phyloP scores from a whole-genome alignment of 1,284 basidiomycete genomes.

The Trametes polyzona region DNA sequence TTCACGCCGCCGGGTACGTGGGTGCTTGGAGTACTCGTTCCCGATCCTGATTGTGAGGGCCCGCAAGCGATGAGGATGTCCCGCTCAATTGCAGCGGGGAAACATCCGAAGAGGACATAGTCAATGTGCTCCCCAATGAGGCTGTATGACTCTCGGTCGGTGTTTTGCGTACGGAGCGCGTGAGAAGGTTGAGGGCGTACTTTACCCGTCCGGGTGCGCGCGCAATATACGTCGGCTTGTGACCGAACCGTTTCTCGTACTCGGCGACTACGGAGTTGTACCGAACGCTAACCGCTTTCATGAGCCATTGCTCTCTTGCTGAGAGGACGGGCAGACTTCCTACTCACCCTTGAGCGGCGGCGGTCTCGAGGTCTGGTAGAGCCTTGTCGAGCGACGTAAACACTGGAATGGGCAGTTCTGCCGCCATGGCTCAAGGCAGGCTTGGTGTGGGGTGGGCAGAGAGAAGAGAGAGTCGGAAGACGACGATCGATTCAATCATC shows the following conservation, averaged over 20 bases:
- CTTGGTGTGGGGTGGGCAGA: background rate
- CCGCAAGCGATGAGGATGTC: conserved; percentile 86
- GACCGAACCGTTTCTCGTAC: conserved; percentile 70
- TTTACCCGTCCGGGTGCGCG: conserved; percentile 88
- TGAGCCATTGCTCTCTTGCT: background rate
- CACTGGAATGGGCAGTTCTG: conserved; percentile 64
- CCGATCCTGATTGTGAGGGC: conserved; percentile 41
- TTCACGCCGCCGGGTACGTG: conserved; percentile 46
- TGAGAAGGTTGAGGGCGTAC: conserved; percentile 41
- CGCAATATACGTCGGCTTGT: conserved; percentile 70
- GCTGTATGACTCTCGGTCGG: conserved; percentile 7
- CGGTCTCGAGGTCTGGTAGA: conserved; percentile 58
- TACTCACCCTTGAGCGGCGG: conserved; percentile 59
- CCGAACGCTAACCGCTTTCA: conserved; percentile 43
- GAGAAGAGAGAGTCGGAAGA: background rate
- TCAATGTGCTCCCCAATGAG: conserved; percentile 85
- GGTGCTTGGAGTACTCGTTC: conserved; percentile 13
- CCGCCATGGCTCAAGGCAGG: conserved; percentile 47
- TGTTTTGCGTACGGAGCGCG: background rate
- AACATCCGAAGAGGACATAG: conserved; percentile 79
- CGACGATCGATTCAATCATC: conserved; percentile 16
- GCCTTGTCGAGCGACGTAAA: conserved; percentile 65
- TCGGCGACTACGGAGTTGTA: conserved; percentile 68
- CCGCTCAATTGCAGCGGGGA: conserved; percentile 84
- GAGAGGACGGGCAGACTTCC: background rate